Percentiles rank a stretch among this genome's conserved stretches.
Conservation (phyloP, 2,329 filamentous ascomycete genomes). For the Metarhizium guizhouense region DNA sequence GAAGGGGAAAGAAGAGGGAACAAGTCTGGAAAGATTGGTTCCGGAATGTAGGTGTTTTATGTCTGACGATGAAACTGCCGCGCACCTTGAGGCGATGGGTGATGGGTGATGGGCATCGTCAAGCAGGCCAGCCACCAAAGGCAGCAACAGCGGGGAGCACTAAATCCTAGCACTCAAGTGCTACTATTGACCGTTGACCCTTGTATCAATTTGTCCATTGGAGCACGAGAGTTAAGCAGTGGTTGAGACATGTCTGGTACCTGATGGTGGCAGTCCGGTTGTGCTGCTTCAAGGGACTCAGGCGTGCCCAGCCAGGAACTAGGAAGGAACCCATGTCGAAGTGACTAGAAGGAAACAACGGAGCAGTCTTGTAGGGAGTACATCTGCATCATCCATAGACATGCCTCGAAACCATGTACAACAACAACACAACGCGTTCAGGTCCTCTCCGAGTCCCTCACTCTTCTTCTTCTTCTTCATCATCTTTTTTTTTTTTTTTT, state of each 20-base stretch:
- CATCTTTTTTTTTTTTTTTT: neutral
- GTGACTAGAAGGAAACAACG: neutral
- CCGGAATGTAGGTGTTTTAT: constrained; percentile 5
- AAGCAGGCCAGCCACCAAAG: too few relatives aligned
- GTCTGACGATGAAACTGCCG: constrained; percentile 4
- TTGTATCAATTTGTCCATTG: too few relatives aligned
- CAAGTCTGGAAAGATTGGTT: neutral
- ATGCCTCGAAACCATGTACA: neutral
- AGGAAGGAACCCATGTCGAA: constrained; percentile 1
- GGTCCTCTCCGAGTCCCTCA: too few relatives aligned
- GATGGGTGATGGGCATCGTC: too few relatives aligned
- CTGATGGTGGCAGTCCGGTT: too few relatives aligned
- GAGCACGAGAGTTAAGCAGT: too few relatives aligned
- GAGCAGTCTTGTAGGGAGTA: neutral
- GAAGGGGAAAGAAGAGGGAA: neutral
- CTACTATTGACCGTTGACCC: neutral
- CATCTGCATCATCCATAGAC: neutral
- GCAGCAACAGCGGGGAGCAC: neutral
- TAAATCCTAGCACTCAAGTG: neutral
- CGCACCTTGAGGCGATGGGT: neutral
- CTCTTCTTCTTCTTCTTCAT: too few relatives aligned
- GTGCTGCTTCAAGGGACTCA: too few relatives aligned
- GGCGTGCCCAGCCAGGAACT: neutral
- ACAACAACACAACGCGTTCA: neutral
- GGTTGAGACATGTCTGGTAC: too few relatives aligned